Evolutionary conservation across 163 green algal genomes (phyloP).

Genomic region (Smithsoniella earleae): DNA sequence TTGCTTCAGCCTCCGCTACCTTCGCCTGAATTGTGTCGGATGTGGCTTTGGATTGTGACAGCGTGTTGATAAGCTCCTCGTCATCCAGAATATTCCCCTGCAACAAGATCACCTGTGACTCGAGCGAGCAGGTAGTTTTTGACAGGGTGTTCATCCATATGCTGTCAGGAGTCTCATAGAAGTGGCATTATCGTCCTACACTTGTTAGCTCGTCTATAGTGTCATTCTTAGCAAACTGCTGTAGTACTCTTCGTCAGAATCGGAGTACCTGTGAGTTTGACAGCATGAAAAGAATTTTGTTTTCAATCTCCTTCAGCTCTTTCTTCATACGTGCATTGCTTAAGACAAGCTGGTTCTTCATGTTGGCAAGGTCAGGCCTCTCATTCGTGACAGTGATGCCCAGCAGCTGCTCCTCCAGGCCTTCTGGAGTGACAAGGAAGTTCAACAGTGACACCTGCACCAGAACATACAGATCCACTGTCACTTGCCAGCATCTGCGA

Average conservation of each 20-base stretch:
- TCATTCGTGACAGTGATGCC: conserved; percentile 60
- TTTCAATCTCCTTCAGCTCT: conserved; percentile 70
- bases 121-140: too few species aligned
- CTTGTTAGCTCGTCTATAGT: too few species aligned
- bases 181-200: too few species aligned
- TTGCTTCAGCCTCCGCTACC: conserved; percentile 52
- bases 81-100: conserved; percentile 72
- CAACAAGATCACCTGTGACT: conserved; percentile 27
- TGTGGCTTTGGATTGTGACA: conserved; percentile 61
- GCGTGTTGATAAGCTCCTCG: conserved; percentile 73
- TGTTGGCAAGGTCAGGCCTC: conserved; percentile 67
- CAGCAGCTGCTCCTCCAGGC: conserved; percentile 75
- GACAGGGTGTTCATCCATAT: too few species aligned
- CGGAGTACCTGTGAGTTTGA: conserved; percentile 39
- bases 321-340: conserved; percentile 74
- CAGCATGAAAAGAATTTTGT: conserved; percentile 70
- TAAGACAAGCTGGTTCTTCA: conserved; percentile 67
- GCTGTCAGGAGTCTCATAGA: too few species aligned
- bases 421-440: conserved; percentile 64
- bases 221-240: too few species aligned
- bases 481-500: background rate
- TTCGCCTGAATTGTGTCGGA: conserved; percentile 52
- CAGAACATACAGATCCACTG: too few species aligned
- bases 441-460: conserved; percentile 59
- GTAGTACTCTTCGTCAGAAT: too few species aligned